Percentiles rank a stretch among this genome's conserved stretches.
Conservation (phyloP, 768 basidiomycete genomes). For the Suillus placidus region DNA sequence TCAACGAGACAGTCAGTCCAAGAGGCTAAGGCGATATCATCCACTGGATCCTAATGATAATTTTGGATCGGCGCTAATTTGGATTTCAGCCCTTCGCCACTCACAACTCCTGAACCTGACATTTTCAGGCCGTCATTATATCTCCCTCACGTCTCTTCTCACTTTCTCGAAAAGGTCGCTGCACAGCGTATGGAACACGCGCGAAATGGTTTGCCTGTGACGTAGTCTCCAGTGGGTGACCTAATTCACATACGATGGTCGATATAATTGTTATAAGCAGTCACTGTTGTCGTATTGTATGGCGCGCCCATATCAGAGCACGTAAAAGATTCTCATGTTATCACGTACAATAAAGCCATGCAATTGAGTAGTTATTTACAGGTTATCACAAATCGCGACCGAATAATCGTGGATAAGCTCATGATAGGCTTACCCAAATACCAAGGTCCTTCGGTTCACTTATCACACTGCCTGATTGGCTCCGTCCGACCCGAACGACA, state of each 20-base stretch:
- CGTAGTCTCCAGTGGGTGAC: too few species aligned
- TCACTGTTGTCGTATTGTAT: too few species aligned
- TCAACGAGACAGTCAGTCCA: too few species aligned
- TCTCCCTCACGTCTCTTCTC: too few species aligned
- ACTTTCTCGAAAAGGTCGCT: too few species aligned
- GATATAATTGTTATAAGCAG: not conserved
- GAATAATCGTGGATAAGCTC: not conserved
- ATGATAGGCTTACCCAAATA: not conserved
- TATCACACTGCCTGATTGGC: conserved; percentile 4
- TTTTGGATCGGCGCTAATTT: not conserved
- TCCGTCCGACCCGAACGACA: not conserved
- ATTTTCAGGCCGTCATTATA: too few species aligned
- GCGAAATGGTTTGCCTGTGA: too few species aligned
- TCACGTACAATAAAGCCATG: not conserved
- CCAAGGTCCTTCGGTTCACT: not conserved
- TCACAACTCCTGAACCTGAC: too few species aligned
- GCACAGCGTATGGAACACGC: too few species aligned
- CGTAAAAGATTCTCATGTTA: not conserved
- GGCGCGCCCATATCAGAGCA: not conserved
- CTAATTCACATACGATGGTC: too few species aligned
- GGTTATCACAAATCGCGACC: not conserved
- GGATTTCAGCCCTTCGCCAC: not conserved
- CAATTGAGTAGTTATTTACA: not conserved
- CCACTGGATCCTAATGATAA: too few species aligned
- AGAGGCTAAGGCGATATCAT: not conserved